These are phyloP conservation scores for Coniochaeta sp. DNA, from an alignment of 2,329 filamentous ascomycete species.

Conservation along the genomic window DNA sequence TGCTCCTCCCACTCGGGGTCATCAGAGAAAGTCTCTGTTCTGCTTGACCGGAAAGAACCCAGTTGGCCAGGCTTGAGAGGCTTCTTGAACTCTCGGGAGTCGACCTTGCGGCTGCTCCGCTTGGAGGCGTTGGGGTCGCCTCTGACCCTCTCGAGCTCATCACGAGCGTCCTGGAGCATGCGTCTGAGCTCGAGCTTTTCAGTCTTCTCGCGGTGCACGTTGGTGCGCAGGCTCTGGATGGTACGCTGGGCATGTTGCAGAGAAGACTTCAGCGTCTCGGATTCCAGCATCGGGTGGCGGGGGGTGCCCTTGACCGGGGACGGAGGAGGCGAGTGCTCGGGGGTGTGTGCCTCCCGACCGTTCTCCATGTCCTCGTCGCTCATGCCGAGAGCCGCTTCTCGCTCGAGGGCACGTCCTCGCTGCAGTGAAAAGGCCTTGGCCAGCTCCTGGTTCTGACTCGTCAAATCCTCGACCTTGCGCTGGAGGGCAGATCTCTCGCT, in stretches of 20 bases:
- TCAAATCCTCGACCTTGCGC: conserved; percentile 81
- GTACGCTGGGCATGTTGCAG: conserved; percentile 91
- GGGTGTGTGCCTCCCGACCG: conserved; percentile 63
- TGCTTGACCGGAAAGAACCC: conserved; percentile 65
- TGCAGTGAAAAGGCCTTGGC: conserved; percentile 74
- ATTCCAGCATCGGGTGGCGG: conserved; percentile 84
- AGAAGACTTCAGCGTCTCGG: conserved; percentile 90
- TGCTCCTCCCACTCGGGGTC: conserved; percentile 91
- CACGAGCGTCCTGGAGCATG: conserved; percentile 88
- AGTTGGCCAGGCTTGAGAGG: conserved; percentile 58
- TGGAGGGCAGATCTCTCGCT: conserved; percentile 72
- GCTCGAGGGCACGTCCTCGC: conserved; percentile 59
- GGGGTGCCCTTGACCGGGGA: conserved; percentile 90
- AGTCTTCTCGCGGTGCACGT: conserved; percentile 95
- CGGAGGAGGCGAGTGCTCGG: conserved; percentile 82
- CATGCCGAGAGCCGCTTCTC: conserved; percentile 49
- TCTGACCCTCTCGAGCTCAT: conserved; percentile 74
- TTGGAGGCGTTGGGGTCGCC: conserved; percentile 41
- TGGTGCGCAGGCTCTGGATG: conserved; percentile 91
- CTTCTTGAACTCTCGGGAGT: conserved; percentile 70
- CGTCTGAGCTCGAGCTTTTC: conserved; percentile 95
- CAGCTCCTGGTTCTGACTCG: conserved; percentile 83
- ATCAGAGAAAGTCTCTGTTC: conserved; percentile 71
- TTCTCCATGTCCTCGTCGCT: conserved; percentile 59
- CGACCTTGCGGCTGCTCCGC: conserved; percentile 56